Evolutionary conservation across 179 eudicot species (phyloP), one percentile per base, ranked within the genome.

Genomic region (Gypsophila paniculata): DNA sequence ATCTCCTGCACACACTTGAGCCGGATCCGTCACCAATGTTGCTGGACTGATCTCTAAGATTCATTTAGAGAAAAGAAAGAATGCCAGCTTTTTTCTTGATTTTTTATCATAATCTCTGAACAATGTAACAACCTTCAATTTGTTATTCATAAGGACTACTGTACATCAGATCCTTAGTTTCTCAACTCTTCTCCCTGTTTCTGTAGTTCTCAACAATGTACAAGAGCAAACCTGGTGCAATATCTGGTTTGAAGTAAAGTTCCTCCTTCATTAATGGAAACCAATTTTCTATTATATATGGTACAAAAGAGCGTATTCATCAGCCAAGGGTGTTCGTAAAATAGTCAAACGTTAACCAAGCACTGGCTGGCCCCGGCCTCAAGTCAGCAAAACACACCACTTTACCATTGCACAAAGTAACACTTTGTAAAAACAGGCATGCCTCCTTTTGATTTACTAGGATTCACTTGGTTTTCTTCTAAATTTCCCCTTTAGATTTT

Each of bases 401-500:
- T 17, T 58, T 17, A 6, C 8, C 4, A 19, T 52, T 52, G 4
- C 61, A 61, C 12, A 5, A 29, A 36, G 65, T 61, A 61, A 26
- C 9, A 4, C 7, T 34, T 15, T 34, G 9, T 46, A 46, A 6
- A 6, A 46, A 6, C 52, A 46, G 52, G 52, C 52, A 46, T n/a
- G n/a, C n/a, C 21, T n/a, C 64, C 32, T 18, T 59, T 44, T 61
- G 55, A 12, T 34, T 61, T 26, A 68, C 32, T 2, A 46, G 54
- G 61, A 26, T 22, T 29, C 36, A 38, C 17, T 32, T 46, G 23
- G 32, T 38, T 49, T 26, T 64, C 59, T 66, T 49, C 51, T 53
- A 38, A 51, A 66, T 10, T 62, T 65, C 61, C 60, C 61, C 60
- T 74, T 63, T 61, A 88, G 81, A 78, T 66, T 76, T 74, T 87